Percentiles rank a stretch among this genome's conserved stretches.
Evolutionary conservation across 352 stramenopile genomes (phyloP).

Genomic region (Phytophthora aleatoria): DNA sequence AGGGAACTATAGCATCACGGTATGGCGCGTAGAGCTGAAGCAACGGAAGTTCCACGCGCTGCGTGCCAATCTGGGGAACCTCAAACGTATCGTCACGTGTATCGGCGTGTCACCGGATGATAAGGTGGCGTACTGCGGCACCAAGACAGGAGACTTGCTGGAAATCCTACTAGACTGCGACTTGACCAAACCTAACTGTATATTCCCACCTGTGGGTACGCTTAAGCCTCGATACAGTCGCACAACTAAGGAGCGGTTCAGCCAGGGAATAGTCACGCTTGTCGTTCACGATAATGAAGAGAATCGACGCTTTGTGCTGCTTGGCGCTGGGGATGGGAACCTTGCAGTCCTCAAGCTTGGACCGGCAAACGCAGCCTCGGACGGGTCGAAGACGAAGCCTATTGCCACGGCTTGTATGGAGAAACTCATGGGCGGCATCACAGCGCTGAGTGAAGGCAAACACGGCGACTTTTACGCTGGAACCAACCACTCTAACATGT

Average conservation of each 20-base stretch:
- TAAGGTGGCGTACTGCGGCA: constrained; percentile 93
- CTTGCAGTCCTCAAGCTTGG: constrained; percentile 60
- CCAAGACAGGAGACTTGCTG: constrained; percentile 95
- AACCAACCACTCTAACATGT: constrained; percentile 95
- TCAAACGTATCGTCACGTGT: constrained; percentile 94
- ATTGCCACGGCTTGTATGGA: constrained; percentile 73
- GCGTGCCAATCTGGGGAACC: constrained; percentile 93
- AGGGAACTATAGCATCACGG: constrained; percentile 93
- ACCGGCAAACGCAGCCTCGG: constrained; percentile 50
- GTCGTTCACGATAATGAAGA: constrained; percentile 92
- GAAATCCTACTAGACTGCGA: constrained; percentile 95
- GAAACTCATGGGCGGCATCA: constrained; percentile 92
- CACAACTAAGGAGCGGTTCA: constrained; percentile 93
- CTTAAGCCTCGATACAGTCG: constrained; percentile 89
- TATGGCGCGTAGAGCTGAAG: constrained; percentile 88
- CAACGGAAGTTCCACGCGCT: constrained; percentile 94
- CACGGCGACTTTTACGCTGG: constrained; percentile 90
- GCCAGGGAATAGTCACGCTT: constrained; percentile 88
- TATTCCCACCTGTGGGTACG: constrained; percentile 75
- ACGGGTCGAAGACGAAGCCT: constrained; percentile 42
- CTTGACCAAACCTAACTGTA: constrained; percentile 89
- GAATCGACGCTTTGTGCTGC: constrained; percentile 81
- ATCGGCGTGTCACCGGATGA: constrained; percentile 94
- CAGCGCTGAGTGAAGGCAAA: constrained; percentile 86
- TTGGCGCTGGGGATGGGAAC: constrained; percentile 92